phyloP scores from a whole-genome alignment of 352 stramenopile genomes.

The Blastocystis sp. region DNA sequence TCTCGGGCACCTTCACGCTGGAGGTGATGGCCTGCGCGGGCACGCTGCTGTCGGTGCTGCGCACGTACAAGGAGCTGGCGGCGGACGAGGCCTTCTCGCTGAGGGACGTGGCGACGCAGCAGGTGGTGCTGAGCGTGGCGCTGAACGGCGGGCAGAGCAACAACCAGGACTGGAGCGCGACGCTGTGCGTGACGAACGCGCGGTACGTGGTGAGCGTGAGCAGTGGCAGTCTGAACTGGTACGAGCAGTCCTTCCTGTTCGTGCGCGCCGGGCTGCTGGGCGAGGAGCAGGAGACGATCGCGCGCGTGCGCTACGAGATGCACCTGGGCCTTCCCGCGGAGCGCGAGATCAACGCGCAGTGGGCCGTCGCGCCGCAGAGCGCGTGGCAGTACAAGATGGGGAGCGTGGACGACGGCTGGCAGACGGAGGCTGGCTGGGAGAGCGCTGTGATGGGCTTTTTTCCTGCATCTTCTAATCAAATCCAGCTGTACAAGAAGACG shows the following conservation, averaged over 20 bases:
- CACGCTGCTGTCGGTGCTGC: not conserved
- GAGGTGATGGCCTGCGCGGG: not conserved
- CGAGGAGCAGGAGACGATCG: not conserved
- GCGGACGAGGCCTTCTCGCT: not conserved
- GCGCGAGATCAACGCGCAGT: not conserved
- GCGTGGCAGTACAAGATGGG: not conserved
- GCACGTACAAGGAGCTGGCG: not conserved
- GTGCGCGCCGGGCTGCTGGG: not conserved
- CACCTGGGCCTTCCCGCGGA: not conserved
- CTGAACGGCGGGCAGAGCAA: not conserved
- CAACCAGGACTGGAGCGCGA: not conserved
- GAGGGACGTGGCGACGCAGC: not conserved
- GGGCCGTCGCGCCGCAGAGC: not conserved
- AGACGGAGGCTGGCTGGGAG: not conserved
- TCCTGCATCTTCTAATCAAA: not conserved
- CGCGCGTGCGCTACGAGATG: not conserved
- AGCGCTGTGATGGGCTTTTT: not conserved
- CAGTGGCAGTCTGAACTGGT: not conserved
- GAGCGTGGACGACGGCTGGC: not conserved
- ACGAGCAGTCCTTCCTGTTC: not conserved
- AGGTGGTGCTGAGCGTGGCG: not conserved
- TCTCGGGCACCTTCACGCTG: not conserved
- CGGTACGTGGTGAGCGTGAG: not conserved
- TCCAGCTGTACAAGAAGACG: constrained; percentile 24
- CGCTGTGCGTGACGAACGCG: not conserved